Conservation (phyloP, 345 rosid genomes). For the Acer campestre region DNA sequence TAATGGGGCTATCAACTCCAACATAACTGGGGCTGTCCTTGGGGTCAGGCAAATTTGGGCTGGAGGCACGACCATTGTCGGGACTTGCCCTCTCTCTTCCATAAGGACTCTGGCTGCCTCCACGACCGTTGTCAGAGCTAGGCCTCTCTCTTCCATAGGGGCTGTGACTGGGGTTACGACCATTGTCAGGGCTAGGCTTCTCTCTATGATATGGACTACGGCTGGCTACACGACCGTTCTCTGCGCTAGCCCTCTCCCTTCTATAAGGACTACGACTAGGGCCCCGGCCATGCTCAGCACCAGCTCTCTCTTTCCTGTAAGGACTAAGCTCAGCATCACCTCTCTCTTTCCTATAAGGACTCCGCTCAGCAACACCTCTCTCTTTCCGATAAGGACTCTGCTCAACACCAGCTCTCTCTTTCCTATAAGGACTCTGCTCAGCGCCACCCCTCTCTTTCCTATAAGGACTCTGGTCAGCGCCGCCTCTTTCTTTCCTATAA, state of each 20-base stretch:
- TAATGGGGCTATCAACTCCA: conserved; percentile 63
- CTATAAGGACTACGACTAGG: conserved; percentile 60
- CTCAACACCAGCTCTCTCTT: conserved; percentile 41
- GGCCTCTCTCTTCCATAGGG: conserved; percentile 41
- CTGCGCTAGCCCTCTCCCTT: conserved; percentile 55
- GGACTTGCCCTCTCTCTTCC: conserved; percentile 37
- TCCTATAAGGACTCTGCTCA: conserved; percentile 23
- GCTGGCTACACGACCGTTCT: conserved; percentile 46
- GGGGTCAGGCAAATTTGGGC: conserved; percentile 46
- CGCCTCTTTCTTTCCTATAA: conserved; percentile 41
- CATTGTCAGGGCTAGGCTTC: conserved; percentile 45
- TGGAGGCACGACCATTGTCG: conserved; percentile 44
- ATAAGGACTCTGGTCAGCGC: conserved; percentile 54
- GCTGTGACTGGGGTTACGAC: conserved; percentile 34
- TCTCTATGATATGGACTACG: conserved; percentile 57
- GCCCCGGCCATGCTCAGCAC: conserved; percentile 42
- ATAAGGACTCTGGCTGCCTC: conserved; percentile 39
- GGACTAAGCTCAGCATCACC: conserved; percentile 29
- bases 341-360: conserved; percentile 51
- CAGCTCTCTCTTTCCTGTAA: conserved; percentile 41
- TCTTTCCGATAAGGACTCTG: conserved; percentile 56
- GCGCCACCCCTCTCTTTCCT: conserved; percentile 52
- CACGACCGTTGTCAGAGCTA: conserved; percentile 42
- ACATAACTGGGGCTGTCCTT: conserved; percentile 53
- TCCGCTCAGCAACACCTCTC: conserved; percentile 29